Conservation (phyloP, 1,139 yeast genomes). For the Debaryomyces nepalensis region DNA sequence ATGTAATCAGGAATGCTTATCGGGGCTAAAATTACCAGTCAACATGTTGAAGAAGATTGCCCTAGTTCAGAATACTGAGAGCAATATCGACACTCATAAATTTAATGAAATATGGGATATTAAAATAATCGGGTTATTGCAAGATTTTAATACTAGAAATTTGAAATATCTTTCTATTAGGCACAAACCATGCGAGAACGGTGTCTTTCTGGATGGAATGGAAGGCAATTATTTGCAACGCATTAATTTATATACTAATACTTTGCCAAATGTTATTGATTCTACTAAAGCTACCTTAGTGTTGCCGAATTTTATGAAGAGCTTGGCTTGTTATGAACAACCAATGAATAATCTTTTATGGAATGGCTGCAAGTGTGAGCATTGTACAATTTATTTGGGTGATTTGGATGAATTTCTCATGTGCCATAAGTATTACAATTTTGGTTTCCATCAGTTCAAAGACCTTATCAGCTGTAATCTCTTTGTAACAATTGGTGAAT, state of each 20-base stretch:
- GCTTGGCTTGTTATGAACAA: constrained; percentile 70
- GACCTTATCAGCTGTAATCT: constrained; percentile 65
- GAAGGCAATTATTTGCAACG: constrained; percentile 75
- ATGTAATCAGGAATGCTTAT: constrained; percentile 49
- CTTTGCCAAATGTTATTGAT: constrained; percentile 49
- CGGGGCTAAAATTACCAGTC: constrained; percentile 34
- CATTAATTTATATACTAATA: constrained; percentile 49
- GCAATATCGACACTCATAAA: constrained; percentile 42
- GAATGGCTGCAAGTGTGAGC: constrained; percentile 73
- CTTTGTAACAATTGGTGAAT: constrained; percentile 55
- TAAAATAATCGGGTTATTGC: constrained; percentile 48
- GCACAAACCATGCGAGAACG: constrained; percentile 53
- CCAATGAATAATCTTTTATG: constrained; percentile 69
- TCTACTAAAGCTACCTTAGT: constrained; percentile 45
- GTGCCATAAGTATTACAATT: constrained; percentile 63
- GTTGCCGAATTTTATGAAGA: constrained; percentile 61
- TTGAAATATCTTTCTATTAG: constrained; percentile 48
- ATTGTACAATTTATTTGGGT: constrained; percentile 54
- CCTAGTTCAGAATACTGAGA: constrained; percentile 42
- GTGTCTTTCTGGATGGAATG: constrained; percentile 54
- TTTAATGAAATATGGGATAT: constrained; percentile 63
- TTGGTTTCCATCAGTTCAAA: constrained; percentile 47
- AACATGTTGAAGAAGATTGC: constrained; percentile 31
- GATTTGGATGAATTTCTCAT: constrained; percentile 61
- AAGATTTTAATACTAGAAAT: constrained; percentile 26